Evolutionary conservation across 495 filamentous ascomycete genomes (phyloP).

Genomic region (Tuber umbilicatum): DNA sequence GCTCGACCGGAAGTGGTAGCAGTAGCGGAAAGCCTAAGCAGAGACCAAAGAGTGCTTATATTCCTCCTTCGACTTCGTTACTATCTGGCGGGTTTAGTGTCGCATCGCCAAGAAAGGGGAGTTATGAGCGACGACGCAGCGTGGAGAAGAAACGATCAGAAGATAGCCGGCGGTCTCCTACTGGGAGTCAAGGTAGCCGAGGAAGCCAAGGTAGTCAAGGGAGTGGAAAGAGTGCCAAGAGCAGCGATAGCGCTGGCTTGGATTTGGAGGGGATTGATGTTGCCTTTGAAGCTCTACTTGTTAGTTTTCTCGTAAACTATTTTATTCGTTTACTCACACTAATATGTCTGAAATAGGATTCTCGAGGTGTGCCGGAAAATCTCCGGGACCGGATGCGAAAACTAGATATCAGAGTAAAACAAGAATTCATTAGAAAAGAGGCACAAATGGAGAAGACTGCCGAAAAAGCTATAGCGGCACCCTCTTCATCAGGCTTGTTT

Average conservation of each 20-base stretch:
- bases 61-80: slow-evolving; percentile 26
- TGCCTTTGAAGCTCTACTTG: slow-evolving; percentile 41
- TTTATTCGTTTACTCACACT: slow-evolving; percentile 16
- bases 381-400: slow-evolving; percentile 90
- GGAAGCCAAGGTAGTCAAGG: slow-evolving; percentile 5
- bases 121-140: slow-evolving; percentile 23
- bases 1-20: slow-evolving; percentile 10
- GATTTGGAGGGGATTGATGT: slow-evolving; percentile 40
- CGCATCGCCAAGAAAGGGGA: slow-evolving; percentile 32
- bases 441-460: slow-evolving; percentile 46
- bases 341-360: slow-evolving; percentile 32
- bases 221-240: slow-evolving; percentile 14
- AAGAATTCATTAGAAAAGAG: slow-evolving; percentile 87
- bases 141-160: slow-evolving; percentile 26
- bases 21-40: slow-evolving; percentile 25
- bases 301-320: slow-evolving; percentile 24
- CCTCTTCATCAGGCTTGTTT: slow-evolving; percentile 45
- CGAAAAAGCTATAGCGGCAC: slow-evolving; percentile 44
- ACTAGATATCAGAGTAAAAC: slow-evolving; percentile 81
- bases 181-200: slow-evolving; percentile 24
- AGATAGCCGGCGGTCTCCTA: slow-evolving; percentile 23
- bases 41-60: slow-evolving; percentile 39
- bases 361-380: slow-evolving; percentile 62
- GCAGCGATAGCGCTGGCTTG: slow-evolving; percentile 23
- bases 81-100: slow-evolving; percentile 25